Evolutionary conservation across 352 stramenopile genomes (phyloP), one percentile per base, ranked within the genome.

Genomic region (Saprolegnia diclina): DNA sequence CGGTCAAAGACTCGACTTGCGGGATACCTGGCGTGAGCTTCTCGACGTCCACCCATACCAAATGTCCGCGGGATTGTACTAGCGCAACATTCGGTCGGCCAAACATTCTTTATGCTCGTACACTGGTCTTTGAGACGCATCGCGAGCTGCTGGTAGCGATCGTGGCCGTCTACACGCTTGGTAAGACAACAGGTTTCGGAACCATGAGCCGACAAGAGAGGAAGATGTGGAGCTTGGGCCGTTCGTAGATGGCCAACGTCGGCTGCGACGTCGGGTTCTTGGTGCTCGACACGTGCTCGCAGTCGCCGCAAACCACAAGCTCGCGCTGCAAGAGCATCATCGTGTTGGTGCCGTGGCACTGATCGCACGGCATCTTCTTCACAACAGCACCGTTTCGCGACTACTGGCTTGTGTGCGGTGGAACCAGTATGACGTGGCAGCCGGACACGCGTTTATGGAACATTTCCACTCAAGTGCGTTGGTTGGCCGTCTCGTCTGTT

Each of bases 41-140:
- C 71, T 91, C 83, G 29, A 83, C 79, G 57, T 91, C 83, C 6
- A 91, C 77, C 83, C 83, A 91, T 56, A 91, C 83, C 9, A 69
- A 67, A 62, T 91, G 83, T 0, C 83, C 83, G 9, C 83, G 75
- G 53, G 67, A 69, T 56, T 90, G 82, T 56, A 91, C 83, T 91
- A 67, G 16, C 29, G 29, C 2, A 67, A 10, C 1, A 29, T 44
- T 38, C 32, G 22, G 48, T n/a, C 63, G 38, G 70, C 24, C 22
- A 21, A 67, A 22, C 44, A 10, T 62, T 9, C 63, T 26, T 42
- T 21, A 48, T 3, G 29, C 14, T 6, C 32, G 5, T 79, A 91
- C 83, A 65, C 3, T 75, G 72, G 42, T 84, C 71, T 55, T 90
- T 91, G 54, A 91, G 68, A 35, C 85, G 80, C 72, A 91, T 87